Evolutionary conservation across 768 basidiomycete species (phyloP), one percentile per base, ranked within the genome.

Genomic region (Lactarius psammicola): DNA sequence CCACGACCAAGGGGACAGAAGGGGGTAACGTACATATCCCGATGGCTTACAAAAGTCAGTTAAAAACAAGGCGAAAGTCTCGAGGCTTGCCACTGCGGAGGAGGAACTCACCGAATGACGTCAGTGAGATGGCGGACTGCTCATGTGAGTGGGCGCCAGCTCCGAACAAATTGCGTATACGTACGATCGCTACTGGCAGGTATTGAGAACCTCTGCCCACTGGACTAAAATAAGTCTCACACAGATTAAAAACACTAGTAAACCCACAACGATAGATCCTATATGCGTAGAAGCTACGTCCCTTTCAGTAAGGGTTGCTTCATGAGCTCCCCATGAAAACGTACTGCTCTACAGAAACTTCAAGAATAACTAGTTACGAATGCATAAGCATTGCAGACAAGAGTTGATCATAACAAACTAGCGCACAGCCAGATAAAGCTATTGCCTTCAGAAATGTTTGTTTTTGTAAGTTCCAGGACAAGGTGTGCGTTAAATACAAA

Each of bases 31-130:
- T 53, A 60, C 60, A n/a, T 13, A 20, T 26, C 18, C 60, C 60
- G 6, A 34, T 11, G 3, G 4, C 58, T 59, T n/a, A 23, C 30
- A n/a, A 20, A 17, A 13, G 28, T 58, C 9, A 4, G 38, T 42
- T 38, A 44, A 11, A 28, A 20, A 42, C 13, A 31, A 44, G 40
- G 23, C 5, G 20, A 11, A 59, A 46, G 54, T 10, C 31, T 33
- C 30, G 30, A n/a, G 15, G 4, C 30, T 13, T 20, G 20, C 34
- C 23, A 38, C 2, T 17, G 3, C 10, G 20, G 46, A 60, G 42
- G 46, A 53, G 17, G n/a, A 28, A 34, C 60, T 36, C 49, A 60
- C 60, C 60, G 13, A 60, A 60, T 49, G 60, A 30, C 28, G 60
- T 28, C 1, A 60, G 15, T n/a, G 60, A 60, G 34, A 33, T 23